A percentile compares a stretch with the other conserved stretches of the same genome.
phyloP scores from a whole-genome alignment of 2,329 filamentous ascomycete genomes.

The Fusarium pininemorale region DNA sequence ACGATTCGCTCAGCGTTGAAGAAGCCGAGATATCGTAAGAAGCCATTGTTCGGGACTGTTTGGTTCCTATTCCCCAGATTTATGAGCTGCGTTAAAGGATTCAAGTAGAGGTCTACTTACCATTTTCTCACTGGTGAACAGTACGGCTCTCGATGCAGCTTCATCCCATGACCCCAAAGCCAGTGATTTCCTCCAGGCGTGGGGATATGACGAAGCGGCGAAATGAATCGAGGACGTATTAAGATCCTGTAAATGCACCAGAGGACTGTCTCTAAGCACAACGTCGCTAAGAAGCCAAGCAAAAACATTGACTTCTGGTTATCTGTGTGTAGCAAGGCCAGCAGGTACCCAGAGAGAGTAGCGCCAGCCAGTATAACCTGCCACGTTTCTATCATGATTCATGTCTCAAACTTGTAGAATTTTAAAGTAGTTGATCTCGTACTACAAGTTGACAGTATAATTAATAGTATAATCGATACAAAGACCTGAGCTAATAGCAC shows the following conservation, averaged over 20 bases:
- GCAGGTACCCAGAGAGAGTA: background rate
- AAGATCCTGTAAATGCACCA: slow-evolving; percentile 54
- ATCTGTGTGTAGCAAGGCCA: background rate
- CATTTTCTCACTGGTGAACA: slow-evolving; percentile 58
- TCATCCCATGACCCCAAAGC: slow-evolving; percentile 56
- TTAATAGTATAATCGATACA: accelerated
- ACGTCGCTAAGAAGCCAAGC: background rate
- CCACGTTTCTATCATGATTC: background rate
- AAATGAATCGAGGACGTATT: slow-evolving; percentile 59
- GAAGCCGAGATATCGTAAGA: slow-evolving; percentile 71
- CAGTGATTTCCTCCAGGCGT: slow-evolving; percentile 54
- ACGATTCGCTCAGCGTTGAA: slow-evolving; percentile 71
- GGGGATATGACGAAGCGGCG: slow-evolving; percentile 58
- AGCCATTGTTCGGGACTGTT: slow-evolving; percentile 70
- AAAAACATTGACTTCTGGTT: background rate
- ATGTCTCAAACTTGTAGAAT: background rate
- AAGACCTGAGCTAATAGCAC: no score
- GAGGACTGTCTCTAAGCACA: slow-evolving; percentile 18
- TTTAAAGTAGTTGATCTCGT: accelerated
- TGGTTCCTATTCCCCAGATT: slow-evolving; percentile 59
- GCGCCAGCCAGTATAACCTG: background rate
- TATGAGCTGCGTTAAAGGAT: background rate
- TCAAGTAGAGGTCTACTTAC: slow-evolving; percentile 43
- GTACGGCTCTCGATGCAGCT: slow-evolving; percentile 50
- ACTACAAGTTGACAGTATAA: accelerated